Conservation (phyloP, 257 asterid genomes). For the Jacaranda copaia region DNA sequence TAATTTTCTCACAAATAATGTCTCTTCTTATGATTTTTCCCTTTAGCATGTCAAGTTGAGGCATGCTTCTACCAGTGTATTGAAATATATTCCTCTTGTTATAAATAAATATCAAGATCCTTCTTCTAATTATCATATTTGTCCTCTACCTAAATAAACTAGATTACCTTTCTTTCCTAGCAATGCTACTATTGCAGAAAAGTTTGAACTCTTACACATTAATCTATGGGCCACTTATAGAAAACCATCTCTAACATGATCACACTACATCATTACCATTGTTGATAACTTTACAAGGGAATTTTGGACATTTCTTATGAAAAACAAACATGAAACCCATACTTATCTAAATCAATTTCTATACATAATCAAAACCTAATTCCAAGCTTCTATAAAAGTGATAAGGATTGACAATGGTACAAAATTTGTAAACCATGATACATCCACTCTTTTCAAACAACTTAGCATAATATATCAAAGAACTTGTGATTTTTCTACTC, state of each 20-base stretch:
- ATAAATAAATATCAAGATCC: background rate
- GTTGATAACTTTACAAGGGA: constrained; percentile 27
- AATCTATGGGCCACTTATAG: background rate
- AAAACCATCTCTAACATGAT: background rate
- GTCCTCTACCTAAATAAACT: background rate
- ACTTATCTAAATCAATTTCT: background rate
- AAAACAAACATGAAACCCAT: background rate
- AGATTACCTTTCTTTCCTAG: background rate
- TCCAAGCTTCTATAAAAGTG: background rate
- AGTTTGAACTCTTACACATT: constrained; percentile 19
- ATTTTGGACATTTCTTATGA: background rate
- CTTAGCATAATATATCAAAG: too few relatives aligned
- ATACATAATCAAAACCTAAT: background rate
- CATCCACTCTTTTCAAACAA: too few relatives aligned
- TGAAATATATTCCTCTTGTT: background rate
- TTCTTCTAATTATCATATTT: constrained; percentile 7
- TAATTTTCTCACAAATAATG: too few relatives aligned
- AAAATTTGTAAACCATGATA: too few relatives aligned
- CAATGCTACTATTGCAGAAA: too few relatives aligned
- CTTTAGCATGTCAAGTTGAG: too few relatives aligned
- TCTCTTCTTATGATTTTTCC: too few relatives aligned
- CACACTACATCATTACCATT: background rate
- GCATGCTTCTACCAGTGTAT: too few relatives aligned
- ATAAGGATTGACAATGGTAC: too few relatives aligned
- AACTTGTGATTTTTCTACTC: too few relatives aligned